Evolutionary conservation across 495 filamentous ascomycete species (phyloP).

Genomic region (Niebla homalea): DNA sequence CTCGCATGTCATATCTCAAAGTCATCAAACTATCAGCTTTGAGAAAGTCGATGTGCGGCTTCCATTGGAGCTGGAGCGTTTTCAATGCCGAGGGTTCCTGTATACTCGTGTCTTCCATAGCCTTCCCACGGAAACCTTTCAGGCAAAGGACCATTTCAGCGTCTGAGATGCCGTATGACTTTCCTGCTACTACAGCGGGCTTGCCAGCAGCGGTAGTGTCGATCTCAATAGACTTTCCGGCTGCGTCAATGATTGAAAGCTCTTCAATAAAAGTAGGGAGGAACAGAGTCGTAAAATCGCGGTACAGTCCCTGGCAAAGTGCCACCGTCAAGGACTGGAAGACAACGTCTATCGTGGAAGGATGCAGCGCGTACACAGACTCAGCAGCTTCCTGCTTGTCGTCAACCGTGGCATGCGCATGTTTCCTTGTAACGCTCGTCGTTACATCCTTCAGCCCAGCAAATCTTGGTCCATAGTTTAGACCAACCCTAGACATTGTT

Average conservation of each 20-base stretch:
- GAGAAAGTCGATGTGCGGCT: conserved; percentile 6
- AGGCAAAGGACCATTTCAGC: conserved; percentile 7
- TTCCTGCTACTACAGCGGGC: neutral
- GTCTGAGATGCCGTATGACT: conserved; percentile 9
- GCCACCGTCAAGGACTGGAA: conserved; percentile 7
- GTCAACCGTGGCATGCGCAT: neutral
- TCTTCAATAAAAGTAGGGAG: conserved; percentile 16
- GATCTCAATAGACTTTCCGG: neutral
- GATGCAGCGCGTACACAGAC: conserved; percentile 4
- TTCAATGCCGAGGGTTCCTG: neutral
- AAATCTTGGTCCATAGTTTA: conserved; percentile 5
- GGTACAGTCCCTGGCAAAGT: conserved; percentile 2
- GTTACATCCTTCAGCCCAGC: conserved; percentile 1
- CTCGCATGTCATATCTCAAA: neutral
- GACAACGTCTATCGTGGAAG: conserved; percentile 1
- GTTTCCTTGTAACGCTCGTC: neutral
- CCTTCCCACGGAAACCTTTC: conserved; percentile 5
- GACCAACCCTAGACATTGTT: neutral
- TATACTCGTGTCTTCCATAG: conserved; percentile 2
- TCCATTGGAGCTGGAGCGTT: conserved; percentile 1
- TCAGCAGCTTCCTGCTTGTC: no score
- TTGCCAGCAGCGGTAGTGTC: neutral
- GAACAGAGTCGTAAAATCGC: conserved; percentile 6
- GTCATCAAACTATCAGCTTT: neutral
- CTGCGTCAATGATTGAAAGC: conserved; percentile 5